Percentiles rank a stretch among this genome's conserved stretches.
phyloP scores from a whole-genome alignment of 441 rosid species.

The Populus hybrid region DNA sequence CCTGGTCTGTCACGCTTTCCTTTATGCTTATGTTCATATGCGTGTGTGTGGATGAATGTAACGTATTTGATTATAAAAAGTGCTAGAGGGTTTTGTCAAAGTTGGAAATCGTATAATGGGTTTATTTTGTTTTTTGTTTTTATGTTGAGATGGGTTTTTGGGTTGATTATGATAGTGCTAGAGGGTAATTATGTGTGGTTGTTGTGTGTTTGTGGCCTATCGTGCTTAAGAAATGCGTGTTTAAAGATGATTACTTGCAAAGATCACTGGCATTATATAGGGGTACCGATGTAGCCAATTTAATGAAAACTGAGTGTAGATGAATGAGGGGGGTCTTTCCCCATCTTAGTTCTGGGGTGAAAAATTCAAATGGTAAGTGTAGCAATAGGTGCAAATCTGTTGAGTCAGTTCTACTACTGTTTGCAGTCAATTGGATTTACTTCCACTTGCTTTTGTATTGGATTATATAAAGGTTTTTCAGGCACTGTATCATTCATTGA shows the following conservation, averaged over 20 bases:
- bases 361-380: not conserved
- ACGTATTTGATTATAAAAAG: conserved; percentile 1
- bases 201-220: not conserved
- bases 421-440: not conserved
- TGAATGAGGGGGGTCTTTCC: not conserved
- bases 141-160: not conserved
- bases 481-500: not conserved
- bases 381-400: not conserved
- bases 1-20: conserved; percentile 48
- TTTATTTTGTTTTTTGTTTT: conserved; percentile 7
- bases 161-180: not conserved
- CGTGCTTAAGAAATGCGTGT: not conserved
- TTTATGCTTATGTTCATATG: not conserved
- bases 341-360: not conserved
- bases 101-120: conserved; percentile 1
- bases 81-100: conserved; percentile 15
- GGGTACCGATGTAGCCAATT: not conserved
- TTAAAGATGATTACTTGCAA: not conserved
- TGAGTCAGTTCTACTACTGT: not conserved
- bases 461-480: not conserved
- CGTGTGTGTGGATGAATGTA: not conserved
- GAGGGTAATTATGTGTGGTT: not conserved
- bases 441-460: not conserved
- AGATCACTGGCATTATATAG: not conserved
- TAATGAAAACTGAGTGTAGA: not conserved